Evolutionary conservation across 116 monocot species (phyloP).

Genomic region (Phalaenopsis hybrid): DNA sequence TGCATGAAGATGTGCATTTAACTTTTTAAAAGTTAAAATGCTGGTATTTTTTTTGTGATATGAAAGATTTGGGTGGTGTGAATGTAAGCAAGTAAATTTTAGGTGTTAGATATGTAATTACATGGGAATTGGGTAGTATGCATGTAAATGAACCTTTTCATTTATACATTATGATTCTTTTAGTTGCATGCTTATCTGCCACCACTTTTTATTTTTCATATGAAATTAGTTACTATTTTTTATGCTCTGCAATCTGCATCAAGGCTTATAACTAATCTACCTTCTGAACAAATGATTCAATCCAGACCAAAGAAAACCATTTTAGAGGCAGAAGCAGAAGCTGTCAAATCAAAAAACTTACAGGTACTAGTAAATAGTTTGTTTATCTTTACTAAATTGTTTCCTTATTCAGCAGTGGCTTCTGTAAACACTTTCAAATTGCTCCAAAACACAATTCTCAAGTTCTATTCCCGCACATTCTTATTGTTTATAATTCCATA

Average conservation of each 20-base stretch:
- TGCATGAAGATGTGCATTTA: too few species aligned
- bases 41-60: too few species aligned
- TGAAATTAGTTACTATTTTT: background rate
- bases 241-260: background rate
- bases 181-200: too few species aligned
- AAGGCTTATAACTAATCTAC: slow-evolving; percentile 9
- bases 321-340: slow-evolving; percentile 84
- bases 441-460: too few species aligned
- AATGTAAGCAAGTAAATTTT: too few species aligned
- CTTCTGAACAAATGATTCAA: slow-evolving; percentile 9
- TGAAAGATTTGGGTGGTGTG: too few species aligned
- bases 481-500: background rate
- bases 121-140: too few species aligned
- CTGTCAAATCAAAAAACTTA: slow-evolving; percentile 52
- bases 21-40: too few species aligned
- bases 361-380: slow-evolving; percentile 33
- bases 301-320: slow-evolving; percentile 90
- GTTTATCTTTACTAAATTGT: background rate
- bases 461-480: background rate
- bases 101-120: too few species aligned
- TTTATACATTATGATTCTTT: too few species aligned
- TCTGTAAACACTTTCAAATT: background rate
- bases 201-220: background rate
- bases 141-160: too few species aligned
- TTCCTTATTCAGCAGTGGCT: background rate